Conservation (phyloP, 805 yeast genomes). For the Lipomyces yamanashiensis region DNA sequence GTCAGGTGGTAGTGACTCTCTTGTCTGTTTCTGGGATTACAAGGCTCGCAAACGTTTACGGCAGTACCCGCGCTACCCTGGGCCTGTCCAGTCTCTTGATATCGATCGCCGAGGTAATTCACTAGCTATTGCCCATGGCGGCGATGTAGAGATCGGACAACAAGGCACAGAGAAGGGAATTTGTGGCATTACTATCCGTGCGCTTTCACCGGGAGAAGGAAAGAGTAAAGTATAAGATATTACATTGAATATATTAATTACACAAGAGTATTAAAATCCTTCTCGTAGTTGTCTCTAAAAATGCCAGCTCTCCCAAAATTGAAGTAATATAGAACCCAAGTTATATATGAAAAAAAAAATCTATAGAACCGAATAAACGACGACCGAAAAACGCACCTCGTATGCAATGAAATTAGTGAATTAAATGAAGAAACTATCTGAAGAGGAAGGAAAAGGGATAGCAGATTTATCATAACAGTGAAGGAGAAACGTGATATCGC, state of each 20-base stretch:
- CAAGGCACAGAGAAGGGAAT: slow-evolving; percentile 11
- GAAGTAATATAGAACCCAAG: too few relatives aligned
- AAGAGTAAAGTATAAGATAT: slow-evolving; percentile 42
- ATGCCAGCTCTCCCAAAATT: too few relatives aligned
- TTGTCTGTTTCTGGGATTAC: slow-evolving; percentile 58
- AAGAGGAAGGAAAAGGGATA: background rate
- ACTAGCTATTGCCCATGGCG: slow-evolving; percentile 55
- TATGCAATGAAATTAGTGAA: background rate
- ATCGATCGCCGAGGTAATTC: slow-evolving; percentile 43
- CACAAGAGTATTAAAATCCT: background rate
- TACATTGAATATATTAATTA: background rate
- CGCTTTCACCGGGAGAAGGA: slow-evolving; percentile 34
- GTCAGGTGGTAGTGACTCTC: slow-evolving; percentile 59
- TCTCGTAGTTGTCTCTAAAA: background rate
- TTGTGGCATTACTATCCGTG: slow-evolving; percentile 28
- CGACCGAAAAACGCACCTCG: slow-evolving; percentile 1
- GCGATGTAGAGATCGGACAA: slow-evolving; percentile 45
- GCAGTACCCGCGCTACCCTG: slow-evolving; percentile 47
- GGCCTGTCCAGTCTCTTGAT: slow-evolving; percentile 52
- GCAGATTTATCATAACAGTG: background rate
- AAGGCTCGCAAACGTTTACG: slow-evolving; percentile 51
- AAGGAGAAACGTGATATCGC: slow-evolving; percentile 13
- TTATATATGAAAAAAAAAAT: background rate
- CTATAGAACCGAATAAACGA: background rate
- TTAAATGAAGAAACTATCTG: background rate